Evolutionary conservation across 306 rosid species (phyloP).

Genomic region (Adenanthera pavonina): DNA sequence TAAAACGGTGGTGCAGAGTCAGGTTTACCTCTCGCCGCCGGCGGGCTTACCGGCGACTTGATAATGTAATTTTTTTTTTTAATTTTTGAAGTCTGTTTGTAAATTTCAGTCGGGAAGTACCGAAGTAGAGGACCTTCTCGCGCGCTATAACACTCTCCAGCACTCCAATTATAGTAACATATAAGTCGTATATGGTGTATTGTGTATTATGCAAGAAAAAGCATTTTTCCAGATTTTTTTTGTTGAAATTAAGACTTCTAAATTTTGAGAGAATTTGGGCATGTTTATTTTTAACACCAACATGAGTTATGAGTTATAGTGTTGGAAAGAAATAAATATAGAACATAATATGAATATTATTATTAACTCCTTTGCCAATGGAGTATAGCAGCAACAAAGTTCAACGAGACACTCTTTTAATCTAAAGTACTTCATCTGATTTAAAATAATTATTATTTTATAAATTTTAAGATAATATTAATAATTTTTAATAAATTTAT

Average conservation of each 20-base stretch:
- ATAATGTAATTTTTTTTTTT: slow-evolving; percentile 16
- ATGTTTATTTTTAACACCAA: too few species aligned
- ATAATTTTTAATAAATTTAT: too few species aligned
- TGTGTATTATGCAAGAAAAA: background rate
- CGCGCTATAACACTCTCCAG: background rate
- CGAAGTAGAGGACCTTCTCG: slow-evolving; percentile 20
- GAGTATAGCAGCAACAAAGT: too few species aligned
- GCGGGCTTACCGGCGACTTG: slow-evolving; percentile 36
- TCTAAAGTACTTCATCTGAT: too few species aligned
- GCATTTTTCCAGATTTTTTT: background rate
- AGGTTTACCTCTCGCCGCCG: slow-evolving; percentile 75
- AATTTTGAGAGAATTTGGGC: background rate
- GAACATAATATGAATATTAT: too few species aligned
- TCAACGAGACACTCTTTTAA: too few species aligned
- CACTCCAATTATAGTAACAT: slow-evolving; percentile 16
- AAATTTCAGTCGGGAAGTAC: slow-evolving; percentile 14
- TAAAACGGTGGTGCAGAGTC: slow-evolving; percentile 73
- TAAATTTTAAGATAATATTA: too few species aligned
- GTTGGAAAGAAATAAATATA: too few species aligned
- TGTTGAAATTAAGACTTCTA: background rate
- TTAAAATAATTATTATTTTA: too few species aligned
- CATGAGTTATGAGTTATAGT: too few species aligned
- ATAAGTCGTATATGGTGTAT: background rate
- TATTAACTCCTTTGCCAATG: too few species aligned
- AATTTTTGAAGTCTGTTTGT: slow-evolving; percentile 37